A percentile compares a stretch with the other conserved stretches of the same genome.
phyloP scores from a whole-genome alignment of 2,329 filamentous ascomycete species.

The Diaporthe vexans region DNA sequence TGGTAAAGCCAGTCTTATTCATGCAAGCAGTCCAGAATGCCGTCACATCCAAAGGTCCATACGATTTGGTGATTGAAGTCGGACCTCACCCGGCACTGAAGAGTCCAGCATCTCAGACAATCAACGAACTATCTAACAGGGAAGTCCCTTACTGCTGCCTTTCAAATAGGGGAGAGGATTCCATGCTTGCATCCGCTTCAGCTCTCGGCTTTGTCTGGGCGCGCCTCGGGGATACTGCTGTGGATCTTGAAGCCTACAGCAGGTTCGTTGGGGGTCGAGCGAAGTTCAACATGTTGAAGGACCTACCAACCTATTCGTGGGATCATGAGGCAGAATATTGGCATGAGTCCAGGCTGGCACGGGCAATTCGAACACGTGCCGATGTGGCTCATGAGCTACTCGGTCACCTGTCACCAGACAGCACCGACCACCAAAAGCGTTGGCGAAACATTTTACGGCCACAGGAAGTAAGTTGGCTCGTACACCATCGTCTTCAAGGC shows the following conservation, averaged over 20 bases:
- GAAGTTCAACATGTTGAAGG: slow-evolving; percentile 4
- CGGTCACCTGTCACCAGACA: neutral
- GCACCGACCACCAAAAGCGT: slow-evolving; percentile 38
- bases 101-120: too few species aligned
- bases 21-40: too few species aligned
- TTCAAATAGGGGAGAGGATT: too few species aligned
- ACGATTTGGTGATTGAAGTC: too few species aligned
- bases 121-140: too few species aligned
- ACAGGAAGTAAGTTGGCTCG: slow-evolving; percentile 54
- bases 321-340: slow-evolving; percentile 35
- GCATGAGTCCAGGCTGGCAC: slow-evolving; percentile 49
- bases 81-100: too few species aligned
- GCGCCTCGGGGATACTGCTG: neutral
- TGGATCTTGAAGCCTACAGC: slow-evolving; percentile 31
- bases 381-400: slow-evolving; percentile 36
- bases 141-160: too few species aligned
- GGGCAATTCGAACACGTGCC: slow-evolving; percentile 52
- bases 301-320: slow-evolving; percentile 38
- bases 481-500: slow-evolving; percentile 52
- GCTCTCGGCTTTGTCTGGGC: too few species aligned
- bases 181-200: too few species aligned
- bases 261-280: neutral
- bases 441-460: slow-evolving; percentile 47
- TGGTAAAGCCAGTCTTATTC: too few species aligned
- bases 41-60: too few species aligned